phyloP scores from a whole-genome alignment of 345 rosid genomes.

The Leavenworthia alabamica region DNA sequence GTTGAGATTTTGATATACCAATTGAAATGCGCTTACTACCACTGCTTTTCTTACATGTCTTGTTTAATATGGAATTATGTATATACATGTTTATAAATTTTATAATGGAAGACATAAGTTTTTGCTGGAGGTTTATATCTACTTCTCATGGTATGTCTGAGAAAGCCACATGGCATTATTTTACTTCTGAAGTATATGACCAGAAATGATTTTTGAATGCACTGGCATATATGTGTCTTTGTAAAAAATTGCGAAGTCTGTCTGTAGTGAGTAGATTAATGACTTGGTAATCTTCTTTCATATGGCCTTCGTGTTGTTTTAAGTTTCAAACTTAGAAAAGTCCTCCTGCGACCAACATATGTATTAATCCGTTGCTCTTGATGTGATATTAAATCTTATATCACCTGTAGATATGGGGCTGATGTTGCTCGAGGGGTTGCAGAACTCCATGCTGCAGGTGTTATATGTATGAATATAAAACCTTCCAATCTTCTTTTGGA shows the following conservation, averaged over 20 bases:
- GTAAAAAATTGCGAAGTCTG: not conserved
- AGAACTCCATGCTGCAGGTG: slow-evolving; percentile 97
- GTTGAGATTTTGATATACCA: not conserved
- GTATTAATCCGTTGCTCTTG: slow-evolving; percentile 8
- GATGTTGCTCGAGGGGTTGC: slow-evolving; percentile 90
- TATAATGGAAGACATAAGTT: not conserved
- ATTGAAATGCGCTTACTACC: not conserved
- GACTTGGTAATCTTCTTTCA: not conserved
- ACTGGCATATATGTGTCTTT: slow-evolving; percentile 7
- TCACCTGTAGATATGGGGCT: slow-evolving; percentile 79
- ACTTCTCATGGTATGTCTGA: not conserved
- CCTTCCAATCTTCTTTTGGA: slow-evolving; percentile 95
- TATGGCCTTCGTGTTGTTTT: not conserved
- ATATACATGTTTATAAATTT: not conserved
- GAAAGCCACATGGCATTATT: not conserved
- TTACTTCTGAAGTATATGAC: not conserved
- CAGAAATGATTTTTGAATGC: not conserved
- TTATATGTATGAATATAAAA: slow-evolving; percentile 88
- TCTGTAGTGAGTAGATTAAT: not conserved
- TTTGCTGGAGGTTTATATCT: not conserved
- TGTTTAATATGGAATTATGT: not conserved
- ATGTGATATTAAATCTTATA: slow-evolving; percentile 24
- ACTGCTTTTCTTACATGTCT: not conserved
- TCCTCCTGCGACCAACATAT: slow-evolving; percentile 2
- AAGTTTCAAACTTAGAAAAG: not conserved